phyloP scores from a whole-genome alignment of 345 rosid species.

The Sisymbrium altissimum region DNA sequence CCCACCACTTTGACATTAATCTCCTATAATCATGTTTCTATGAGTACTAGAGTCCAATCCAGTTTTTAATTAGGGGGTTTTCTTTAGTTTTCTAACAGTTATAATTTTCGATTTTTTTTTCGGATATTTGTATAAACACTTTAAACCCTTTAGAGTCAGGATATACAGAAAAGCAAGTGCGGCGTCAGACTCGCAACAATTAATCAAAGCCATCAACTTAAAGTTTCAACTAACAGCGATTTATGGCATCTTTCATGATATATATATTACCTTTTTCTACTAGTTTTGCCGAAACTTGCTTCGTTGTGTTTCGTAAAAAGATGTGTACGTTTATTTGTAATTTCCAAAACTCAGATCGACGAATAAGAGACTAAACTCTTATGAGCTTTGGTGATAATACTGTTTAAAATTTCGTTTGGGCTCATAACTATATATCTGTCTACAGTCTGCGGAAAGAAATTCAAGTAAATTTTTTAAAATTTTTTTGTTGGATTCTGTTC shows the following conservation, averaged over 20 bases:
- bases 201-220: background rate
- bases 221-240: background rate
- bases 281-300: background rate
- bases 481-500: background rate
- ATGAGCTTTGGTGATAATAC: background rate
- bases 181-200: too few species aligned
- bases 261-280: too few species aligned
- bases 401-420: background rate
- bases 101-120: background rate
- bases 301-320: too few species aligned
- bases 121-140: background rate
- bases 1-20: constrained; percentile 27
- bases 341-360: background rate
- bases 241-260: background rate
- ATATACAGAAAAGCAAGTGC: too few species aligned
- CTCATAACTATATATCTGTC: background rate
- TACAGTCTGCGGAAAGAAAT: background rate
- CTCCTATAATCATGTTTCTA: constrained; percentile 5
- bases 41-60: background rate
- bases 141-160: too few species aligned
- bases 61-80: background rate
- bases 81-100: background rate
- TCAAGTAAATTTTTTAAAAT: background rate
- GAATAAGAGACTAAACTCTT: background rate
- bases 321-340: too few species aligned